Evolutionary conservation across 257 asterid genomes (phyloP).

Genomic region (Solanum phureja): DNA sequence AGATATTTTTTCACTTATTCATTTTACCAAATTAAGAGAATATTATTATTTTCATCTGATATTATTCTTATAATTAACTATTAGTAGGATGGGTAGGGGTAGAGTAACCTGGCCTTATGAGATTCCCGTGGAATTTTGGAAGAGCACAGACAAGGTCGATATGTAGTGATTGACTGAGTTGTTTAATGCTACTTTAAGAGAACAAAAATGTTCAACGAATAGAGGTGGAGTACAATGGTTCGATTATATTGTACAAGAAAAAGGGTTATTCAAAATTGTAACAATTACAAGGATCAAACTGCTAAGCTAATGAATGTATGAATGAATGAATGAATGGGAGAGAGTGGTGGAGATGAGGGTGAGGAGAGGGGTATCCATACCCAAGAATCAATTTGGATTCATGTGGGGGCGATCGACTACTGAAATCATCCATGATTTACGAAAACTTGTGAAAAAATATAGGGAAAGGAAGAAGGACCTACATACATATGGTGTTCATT

Average conservation of each 20-base stretch:
- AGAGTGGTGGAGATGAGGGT: neutral
- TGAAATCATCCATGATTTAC: no score
- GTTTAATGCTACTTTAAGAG: neutral
- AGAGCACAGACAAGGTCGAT: neutral
- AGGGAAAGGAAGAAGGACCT: neutral
- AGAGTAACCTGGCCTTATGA: neutral
- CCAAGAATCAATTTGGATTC: neutral
- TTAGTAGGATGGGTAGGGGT: neutral
- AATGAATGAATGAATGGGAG: neutral
- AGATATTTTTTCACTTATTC: no score
- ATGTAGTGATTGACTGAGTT: neutral
- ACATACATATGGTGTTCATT: neutral
- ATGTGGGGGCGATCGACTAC: no score
- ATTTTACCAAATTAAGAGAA: neutral
- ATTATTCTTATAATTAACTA: no score
- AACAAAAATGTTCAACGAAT: no score
- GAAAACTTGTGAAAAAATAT: neutral
- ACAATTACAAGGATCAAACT: neutral
- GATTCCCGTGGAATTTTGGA: neutral
- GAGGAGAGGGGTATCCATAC: neutral
- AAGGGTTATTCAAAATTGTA: neutral
- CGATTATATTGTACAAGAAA: neutral
- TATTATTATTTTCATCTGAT: no score
- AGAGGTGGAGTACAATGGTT: neutral
- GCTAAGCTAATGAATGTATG: neutral